These are phyloP conservation scores for Arctium minus DNA, from an alignment of 129 eudicot genomes.

Conservation along the genomic window DNA sequence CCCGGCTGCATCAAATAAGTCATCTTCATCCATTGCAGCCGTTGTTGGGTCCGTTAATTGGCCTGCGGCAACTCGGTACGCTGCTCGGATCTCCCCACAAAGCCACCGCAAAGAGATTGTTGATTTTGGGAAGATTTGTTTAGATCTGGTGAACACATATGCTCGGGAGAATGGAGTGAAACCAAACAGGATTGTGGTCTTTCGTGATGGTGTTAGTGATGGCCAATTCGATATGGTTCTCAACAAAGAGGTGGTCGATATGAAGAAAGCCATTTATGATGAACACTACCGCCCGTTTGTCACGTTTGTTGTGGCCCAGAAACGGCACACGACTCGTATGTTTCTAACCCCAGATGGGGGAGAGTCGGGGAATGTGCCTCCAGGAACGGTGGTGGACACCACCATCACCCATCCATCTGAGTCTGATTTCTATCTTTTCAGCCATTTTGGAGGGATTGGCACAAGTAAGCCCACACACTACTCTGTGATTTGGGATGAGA, in stretches of 20 bases:
- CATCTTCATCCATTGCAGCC: constrained; percentile 71
- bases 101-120: constrained; percentile 49
- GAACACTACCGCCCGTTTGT: constrained; percentile 44
- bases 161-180: constrained; percentile 34
- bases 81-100: constrained; percentile 60
- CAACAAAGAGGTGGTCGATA: constrained; percentile 49
- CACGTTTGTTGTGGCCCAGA: constrained; percentile 72
- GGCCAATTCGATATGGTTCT: constrained; percentile 81
- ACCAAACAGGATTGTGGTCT: constrained; percentile 61
- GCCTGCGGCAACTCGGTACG: constrained; percentile 65
- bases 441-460: constrained; percentile 73
- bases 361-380: constrained; percentile 44
- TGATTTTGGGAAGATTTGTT: constrained; percentile 50
- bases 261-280: constrained; percentile 38
- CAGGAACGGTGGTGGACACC: constrained; percentile 85
- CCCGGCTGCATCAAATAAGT: constrained; percentile 42
- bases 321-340: constrained; percentile 73
- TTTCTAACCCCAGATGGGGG: constrained; percentile 32
- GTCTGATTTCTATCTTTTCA: constrained; percentile 70
- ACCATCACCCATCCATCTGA: constrained; percentile 48
- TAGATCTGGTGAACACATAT: constrained; percentile 50
- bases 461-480: constrained; percentile 87
- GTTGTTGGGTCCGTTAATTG: constrained; percentile 74
- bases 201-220: constrained; percentile 90
- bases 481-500: constrained; percentile 65